Base-by-base conservation (phyloP, 2,329 filamentous ascomycete genomes). In the Monilinia laxa region DNA sequence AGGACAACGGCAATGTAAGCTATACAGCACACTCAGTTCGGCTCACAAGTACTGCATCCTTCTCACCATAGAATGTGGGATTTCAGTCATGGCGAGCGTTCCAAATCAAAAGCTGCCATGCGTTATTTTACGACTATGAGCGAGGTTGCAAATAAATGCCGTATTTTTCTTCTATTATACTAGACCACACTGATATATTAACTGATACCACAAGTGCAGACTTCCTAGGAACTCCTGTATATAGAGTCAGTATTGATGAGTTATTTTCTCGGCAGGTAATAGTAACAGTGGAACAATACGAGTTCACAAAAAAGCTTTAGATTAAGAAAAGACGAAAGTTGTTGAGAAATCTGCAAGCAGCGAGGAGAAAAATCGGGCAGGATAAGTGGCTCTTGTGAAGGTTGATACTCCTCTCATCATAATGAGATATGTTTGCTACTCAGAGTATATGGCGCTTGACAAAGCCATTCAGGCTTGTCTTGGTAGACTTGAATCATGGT, bases 1-100 rank as follows among this genome's bases (percentile, higher is more conserved):
- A 42, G 40, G 10, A 14, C 14, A 42, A 14, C 11, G 4, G 11
- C 40, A 42, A 14, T 14, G 40, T 14, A 42, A 42, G 40, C 11
- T 3, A 42, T 4, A 14, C 40, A 42, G 10, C 11, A 42, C 40
- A 42, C 11, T 40, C 40, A 42, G 11, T 14, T 14, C 11, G 40
- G 11, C 11, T 14, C 11, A 42, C 40, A 42, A 11, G 14, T 11
- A 42, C 40, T 42, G 40, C 40, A 14, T 42, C 11, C 68, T 77
- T 10, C 66, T 78, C 16, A 57, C 65, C 6, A 74, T 74, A 65
- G 62, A 69, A 38, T 65, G 73, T 52, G 70, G 69, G 20, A 68
- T 55, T 67, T 65, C 72, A 71, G 67, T 74, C 42, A 70, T 75
- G 18, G 68, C 62, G 18, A 66, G 67, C 57, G 62, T 71, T 28